Conservation (phyloP, 228 moss, liverwort and hornwort genomes). For the Sphagnum magellanicum region DNA sequence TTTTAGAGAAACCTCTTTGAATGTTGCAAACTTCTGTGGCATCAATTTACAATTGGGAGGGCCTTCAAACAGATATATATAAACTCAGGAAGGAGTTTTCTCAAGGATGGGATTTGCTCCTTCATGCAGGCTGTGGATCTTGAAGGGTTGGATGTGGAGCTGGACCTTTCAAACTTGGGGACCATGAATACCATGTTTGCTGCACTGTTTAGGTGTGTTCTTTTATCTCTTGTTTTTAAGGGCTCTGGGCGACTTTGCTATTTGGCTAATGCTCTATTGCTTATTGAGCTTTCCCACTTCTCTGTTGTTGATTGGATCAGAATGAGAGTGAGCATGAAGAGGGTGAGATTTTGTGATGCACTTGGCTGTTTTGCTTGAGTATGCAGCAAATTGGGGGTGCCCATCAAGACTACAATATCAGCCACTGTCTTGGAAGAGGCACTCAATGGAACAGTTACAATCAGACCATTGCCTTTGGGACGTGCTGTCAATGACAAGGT, state of each 20-base stretch:
- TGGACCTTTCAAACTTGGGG: slow-evolving; percentile 53
- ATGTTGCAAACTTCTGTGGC: no score
- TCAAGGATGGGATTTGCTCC: no score
- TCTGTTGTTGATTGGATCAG: no score
- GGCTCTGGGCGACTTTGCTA: neutral
- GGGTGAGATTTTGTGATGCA: no score
- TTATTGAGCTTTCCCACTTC: no score
- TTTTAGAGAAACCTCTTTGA: neutral
- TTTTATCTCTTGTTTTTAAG: neutral
- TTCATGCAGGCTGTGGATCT: slow-evolving; percentile 35
- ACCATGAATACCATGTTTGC: slow-evolving; percentile 63
- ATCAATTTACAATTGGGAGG: no score
- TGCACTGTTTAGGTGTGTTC: slow-evolving; percentile 44
- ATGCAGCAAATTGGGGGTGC: slow-evolving; percentile 50
- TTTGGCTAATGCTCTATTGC: no score
- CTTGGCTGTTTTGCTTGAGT: no score
- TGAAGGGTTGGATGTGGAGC: slow-evolving; percentile 51
- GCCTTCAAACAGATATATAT: no score
- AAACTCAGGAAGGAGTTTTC: no score
- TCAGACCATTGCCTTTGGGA: slow-evolving; percentile 40
- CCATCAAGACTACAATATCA: slow-evolving; percentile 57
- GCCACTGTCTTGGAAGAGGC: slow-evolving; percentile 56
- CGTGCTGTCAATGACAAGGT: slow-evolving; percentile 47
- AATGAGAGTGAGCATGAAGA: no score
- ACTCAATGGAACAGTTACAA: slow-evolving; percentile 45